Conservation (phyloP, 2,329 filamentous ascomycete species). For the Cladosporium halotolerans region DNA sequence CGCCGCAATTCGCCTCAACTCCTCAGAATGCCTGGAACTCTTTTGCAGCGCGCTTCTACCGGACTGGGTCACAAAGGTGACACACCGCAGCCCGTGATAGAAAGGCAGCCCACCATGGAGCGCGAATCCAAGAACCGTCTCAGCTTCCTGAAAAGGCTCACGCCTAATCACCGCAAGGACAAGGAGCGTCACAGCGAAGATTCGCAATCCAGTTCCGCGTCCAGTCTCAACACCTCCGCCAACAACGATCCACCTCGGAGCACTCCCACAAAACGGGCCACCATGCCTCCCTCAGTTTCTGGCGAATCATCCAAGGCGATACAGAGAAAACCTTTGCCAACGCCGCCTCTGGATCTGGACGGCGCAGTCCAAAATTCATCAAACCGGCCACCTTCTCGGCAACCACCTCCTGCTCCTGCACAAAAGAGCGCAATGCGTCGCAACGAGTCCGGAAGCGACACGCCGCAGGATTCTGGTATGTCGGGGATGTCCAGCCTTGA, state of each 20-base stretch:
- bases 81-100: not conserved
- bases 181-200: conserved; percentile 1
- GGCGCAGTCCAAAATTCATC: no score
- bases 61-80: conserved; percentile 2
- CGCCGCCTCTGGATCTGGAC: not conserved
- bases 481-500: conserved; percentile 7
- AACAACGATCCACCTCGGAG: conserved; percentile 2
- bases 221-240: conserved; percentile 2
- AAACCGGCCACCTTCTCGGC: no score
- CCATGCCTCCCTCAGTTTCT: not conserved
- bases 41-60: conserved; percentile 7
- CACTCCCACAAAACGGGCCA: conserved; percentile 6
- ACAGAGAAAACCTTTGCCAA: conserved; percentile 1
- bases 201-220: conserved; percentile 5
- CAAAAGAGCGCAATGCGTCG: conserved; percentile 8
- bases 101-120: not conserved
- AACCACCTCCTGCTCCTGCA: not conserved
- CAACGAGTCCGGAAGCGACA: not conserved
- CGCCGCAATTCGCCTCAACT: not conserved
- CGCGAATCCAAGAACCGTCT: conserved; percentile 1
- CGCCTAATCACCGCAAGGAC: conserved; percentile 3
- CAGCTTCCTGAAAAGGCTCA: not conserved
- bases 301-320: not conserved
- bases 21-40: conserved; percentile 1
- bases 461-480: conserved; percentile 7